These are phyloP conservation scores for Combretum micranthum DNA, from an alignment of 345 rosid genomes.

Conservation along the genomic window DNA sequence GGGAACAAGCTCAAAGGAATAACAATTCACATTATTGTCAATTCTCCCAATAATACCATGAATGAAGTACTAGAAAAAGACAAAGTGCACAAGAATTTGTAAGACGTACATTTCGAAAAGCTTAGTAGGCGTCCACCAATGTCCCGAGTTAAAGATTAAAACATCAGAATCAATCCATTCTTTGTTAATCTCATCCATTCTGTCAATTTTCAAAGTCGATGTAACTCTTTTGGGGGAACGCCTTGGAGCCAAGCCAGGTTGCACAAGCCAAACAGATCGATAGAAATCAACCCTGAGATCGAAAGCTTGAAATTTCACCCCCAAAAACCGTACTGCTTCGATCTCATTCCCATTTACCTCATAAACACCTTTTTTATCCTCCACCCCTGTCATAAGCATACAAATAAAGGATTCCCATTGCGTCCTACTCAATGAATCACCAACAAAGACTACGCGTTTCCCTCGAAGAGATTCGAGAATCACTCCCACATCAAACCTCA, in stretches of 20 bases:
- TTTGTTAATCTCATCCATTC: constrained; percentile 51
- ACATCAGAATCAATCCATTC: constrained; percentile 70
- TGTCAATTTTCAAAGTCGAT: constrained; percentile 40
- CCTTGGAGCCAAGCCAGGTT: constrained; percentile 40
- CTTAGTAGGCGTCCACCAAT: constrained; percentile 72
- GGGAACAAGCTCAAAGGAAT: no score
- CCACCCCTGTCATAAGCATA: constrained; percentile 62
- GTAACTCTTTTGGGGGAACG: constrained; percentile 64
- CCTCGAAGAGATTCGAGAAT: constrained; percentile 47
- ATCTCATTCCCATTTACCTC: constrained; percentile 53
- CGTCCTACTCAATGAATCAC: constrained; percentile 63
- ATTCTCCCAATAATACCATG: neutral
- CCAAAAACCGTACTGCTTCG: constrained; percentile 43
- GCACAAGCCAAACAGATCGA: constrained; percentile 60
- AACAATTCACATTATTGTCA: neutral
- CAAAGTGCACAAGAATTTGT: neutral
- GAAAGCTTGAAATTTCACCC: constrained; percentile 41
- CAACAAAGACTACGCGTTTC: constrained; percentile 60
- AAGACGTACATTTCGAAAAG: constrained; percentile 62
- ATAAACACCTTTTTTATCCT: constrained; percentile 52
- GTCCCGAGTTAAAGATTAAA: constrained; percentile 64
- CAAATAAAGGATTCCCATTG: constrained; percentile 81
- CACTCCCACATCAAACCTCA: constrained; percentile 31
- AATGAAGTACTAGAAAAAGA: neutral
- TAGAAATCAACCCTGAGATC: constrained; percentile 54